phyloP scores from a whole-genome alignment of 1,284 basidiomycete species.

The Prillingera fragicola region DNA sequence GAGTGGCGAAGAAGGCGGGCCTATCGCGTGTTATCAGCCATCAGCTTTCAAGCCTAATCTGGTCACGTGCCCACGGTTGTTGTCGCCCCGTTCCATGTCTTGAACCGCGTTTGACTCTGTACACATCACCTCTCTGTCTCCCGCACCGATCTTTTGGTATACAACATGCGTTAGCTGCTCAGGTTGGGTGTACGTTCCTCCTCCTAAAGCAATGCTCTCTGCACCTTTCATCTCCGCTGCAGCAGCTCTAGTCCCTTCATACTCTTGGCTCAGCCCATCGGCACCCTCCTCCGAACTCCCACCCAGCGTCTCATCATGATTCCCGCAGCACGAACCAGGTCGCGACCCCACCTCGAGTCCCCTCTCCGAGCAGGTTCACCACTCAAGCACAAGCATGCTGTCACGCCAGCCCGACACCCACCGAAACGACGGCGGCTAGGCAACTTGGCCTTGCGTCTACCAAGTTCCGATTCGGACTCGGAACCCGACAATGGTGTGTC shows the following conservation, averaged over 20 bases:
- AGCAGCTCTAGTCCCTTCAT: background rate
- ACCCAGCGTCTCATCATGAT: constrained; percentile 6
- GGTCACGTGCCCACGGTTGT: too few species aligned
- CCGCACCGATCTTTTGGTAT: background rate
- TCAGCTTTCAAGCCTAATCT: too few species aligned
- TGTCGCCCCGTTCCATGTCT: too few species aligned
- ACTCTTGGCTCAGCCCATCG: background rate
- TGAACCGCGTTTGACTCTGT: too few species aligned
- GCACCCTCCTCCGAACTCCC: too few species aligned
- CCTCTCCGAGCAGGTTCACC: constrained; percentile 29
- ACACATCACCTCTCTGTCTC: background rate
- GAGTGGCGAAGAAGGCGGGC: too few species aligned
- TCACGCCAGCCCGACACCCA: constrained; percentile 18
- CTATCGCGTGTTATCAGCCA: too few species aligned
- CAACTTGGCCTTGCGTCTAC: constrained; percentile 16
- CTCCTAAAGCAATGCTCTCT: background rate
- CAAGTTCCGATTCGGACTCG: constrained; percentile 5
- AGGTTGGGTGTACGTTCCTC: background rate
- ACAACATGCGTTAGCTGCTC: constrained; percentile 1
- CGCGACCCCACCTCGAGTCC: constrained; percentile 10
- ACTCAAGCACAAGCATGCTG: constrained; percentile 25
- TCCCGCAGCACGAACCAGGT: constrained; percentile 5
- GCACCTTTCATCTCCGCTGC: background rate
- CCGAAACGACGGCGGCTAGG: constrained; percentile 34
- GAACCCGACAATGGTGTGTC: constrained; percentile 14